phyloP scores from a whole-genome alignment of 306 rosid species.

The Datisca glomerata region DNA sequence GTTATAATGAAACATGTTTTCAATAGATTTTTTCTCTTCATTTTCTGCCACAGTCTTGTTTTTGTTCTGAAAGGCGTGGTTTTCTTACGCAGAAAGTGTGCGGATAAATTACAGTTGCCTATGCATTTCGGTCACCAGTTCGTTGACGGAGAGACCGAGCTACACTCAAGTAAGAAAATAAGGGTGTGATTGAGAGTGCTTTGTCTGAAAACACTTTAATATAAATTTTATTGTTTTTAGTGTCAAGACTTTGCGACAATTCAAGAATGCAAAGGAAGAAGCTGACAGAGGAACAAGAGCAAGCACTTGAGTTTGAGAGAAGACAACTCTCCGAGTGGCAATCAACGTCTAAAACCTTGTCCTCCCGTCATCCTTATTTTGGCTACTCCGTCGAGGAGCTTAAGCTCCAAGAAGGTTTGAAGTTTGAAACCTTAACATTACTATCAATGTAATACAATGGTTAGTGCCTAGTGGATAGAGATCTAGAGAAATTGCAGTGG shows the following conservation, averaged over 20 bases:
- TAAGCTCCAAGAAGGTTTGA: slow-evolving; percentile 20
- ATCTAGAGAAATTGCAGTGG: no score
- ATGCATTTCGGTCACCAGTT: slow-evolving; percentile 16
- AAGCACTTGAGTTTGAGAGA: slow-evolving; percentile 22
- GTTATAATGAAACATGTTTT: no score
- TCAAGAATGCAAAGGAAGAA: slow-evolving; percentile 24
- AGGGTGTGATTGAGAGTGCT: no score
- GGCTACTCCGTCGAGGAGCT: slow-evolving; percentile 19
- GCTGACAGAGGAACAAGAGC: slow-evolving; percentile 22
- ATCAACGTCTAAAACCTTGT: slow-evolving; percentile 10
- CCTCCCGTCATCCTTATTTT: slow-evolving; percentile 16
- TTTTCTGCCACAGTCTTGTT: no score
- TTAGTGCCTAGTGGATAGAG: no score
- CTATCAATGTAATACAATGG: no score
- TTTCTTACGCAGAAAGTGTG: slow-evolving; percentile 21
- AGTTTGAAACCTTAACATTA: no score
- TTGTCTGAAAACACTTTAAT: no score
- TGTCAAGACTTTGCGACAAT: slow-evolving; percentile 16
- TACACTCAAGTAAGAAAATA: slow-evolving; percentile 23
- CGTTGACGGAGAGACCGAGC: slow-evolving; percentile 27
- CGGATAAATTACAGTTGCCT: slow-evolving; percentile 18
- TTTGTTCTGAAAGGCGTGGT: not conserved
- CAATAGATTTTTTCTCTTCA: no score
- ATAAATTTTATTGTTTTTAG: no score
- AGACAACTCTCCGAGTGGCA: slow-evolving; percentile 13